Conservation (phyloP, 2,329 filamentous ascomycete genomes). For the Stemphylium lycopersici region DNA sequence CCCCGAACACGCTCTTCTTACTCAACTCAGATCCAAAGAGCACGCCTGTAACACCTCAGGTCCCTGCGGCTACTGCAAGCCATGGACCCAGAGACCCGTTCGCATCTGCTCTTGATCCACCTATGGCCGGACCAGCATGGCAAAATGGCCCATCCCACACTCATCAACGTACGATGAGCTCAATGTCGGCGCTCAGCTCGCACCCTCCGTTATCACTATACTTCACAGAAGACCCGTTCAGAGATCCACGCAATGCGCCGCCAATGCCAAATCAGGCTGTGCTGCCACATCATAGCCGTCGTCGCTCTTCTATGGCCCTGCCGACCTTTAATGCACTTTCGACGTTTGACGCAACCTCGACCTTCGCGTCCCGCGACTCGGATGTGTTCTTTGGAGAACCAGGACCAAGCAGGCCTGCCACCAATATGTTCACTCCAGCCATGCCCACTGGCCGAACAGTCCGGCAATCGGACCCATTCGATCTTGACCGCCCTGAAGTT, state of each 20-base stretch:
- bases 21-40: constrained; percentile 35
- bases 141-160: constrained; percentile 20
- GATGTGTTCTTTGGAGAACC: constrained; percentile 42
- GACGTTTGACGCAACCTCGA: constrained; percentile 32
- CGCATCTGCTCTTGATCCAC: constrained; percentile 36
- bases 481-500: constrained; percentile 50
- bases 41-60: constrained; percentile 32
- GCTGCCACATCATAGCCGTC: constrained; percentile 26
- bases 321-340: constrained; percentile 13
- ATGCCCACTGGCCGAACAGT: constrained; percentile 30
- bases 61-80: constrained; percentile 31
- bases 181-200: constrained; percentile 38
- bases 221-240: constrained; percentile 30
- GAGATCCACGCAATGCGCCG: constrained; percentile 32
- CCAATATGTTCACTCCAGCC: constrained; percentile 30
- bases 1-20: constrained; percentile 26
- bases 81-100: constrained; percentile 36
- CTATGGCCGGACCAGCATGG: constrained; percentile 36
- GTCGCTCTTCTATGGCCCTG: constrained; percentile 31
- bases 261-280: constrained; percentile 34
- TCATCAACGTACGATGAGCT: constrained; percentile 40
- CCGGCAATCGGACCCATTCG: constrained; percentile 50
- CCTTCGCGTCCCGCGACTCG: constrained; percentile 33
- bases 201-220: constrained; percentile 40
- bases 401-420: constrained; percentile 42